Evolutionary conservation across 2,329 filamentous ascomycete genomes (phyloP).

Genomic region (Pleomassaria siparia): DNA sequence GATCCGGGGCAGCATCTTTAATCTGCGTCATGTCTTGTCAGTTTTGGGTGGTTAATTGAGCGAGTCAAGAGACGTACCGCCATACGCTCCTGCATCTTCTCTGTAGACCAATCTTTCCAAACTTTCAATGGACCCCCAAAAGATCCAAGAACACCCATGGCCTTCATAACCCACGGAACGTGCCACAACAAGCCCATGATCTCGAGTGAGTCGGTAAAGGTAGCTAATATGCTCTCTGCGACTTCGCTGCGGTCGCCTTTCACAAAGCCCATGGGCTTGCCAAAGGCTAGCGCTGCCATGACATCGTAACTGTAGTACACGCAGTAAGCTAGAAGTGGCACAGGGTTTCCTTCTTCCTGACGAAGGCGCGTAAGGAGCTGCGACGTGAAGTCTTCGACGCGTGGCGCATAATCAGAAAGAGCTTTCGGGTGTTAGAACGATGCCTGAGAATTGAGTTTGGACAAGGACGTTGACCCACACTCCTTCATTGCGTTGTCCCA

Average conservation of each 20-base stretch:
- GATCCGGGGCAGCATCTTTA: constrained; percentile 19
- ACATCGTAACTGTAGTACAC: constrained; percentile 49
- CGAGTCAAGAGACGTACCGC: constrained; percentile 13
- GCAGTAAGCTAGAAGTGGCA: constrained; percentile 46
- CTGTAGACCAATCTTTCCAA: constrained; percentile 25
- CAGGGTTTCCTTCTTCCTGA: constrained; percentile 21
- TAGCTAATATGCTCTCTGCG: constrained; percentile 25
- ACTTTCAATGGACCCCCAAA: constrained; percentile 28
- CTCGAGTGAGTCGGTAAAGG: constrained; percentile 32
- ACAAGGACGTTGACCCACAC: neutral
- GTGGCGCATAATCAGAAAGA: constrained; percentile 21
- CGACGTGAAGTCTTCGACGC: constrained; percentile 26
- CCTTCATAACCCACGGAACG: constrained; percentile 33
- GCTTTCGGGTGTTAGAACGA: constrained; percentile 7
- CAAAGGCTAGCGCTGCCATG: constrained; percentile 50
- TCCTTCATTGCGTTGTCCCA: constrained; percentile 35
- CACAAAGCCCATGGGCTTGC: constrained; percentile 42
- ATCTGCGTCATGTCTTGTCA: neutral
- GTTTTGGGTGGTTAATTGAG: neutral
- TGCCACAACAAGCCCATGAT: constrained; percentile 27
- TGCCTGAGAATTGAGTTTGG: neutral
- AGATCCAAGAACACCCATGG: constrained; percentile 18
- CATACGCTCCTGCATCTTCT: constrained; percentile 24
- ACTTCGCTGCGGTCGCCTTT: constrained; percentile 37
- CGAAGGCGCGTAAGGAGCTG: constrained; percentile 21